phyloP scores from a whole-genome alignment of 1,139 yeast genomes.

The Sugiyamaella novakii region DNA sequence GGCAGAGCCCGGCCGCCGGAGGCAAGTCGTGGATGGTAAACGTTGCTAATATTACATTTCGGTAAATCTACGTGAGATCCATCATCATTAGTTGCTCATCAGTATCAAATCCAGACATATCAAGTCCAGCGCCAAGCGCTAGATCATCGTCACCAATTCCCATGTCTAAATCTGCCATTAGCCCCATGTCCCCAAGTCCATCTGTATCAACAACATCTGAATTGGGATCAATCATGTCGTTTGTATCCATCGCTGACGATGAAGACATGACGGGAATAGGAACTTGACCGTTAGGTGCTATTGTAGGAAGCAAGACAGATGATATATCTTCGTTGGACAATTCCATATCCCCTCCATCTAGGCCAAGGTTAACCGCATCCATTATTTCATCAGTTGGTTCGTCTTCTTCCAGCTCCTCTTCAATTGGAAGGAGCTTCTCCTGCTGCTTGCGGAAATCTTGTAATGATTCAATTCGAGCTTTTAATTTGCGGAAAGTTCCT shows the following conservation, averaged over 20 bases:
- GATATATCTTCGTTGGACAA: neutral
- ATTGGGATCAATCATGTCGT: conserved; percentile 4
- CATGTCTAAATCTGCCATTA: conserved; percentile 16
- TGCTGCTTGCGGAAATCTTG: conserved; percentile 9
- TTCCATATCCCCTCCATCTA: neutral
- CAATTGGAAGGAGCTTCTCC: neutral
- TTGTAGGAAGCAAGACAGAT: neutral
- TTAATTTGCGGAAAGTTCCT: conserved; percentile 13
- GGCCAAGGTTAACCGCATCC: neutral
- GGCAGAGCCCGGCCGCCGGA: conserved; percentile 18
- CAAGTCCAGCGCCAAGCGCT: conserved; percentile 14
- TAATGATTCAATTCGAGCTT: conserved; percentile 7
- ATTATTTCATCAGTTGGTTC: neutral
- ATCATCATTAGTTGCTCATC: conserved; percentile 24
- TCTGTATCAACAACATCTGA: conserved; percentile 2
- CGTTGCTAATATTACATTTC: neutral
- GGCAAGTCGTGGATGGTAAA: too few species aligned
- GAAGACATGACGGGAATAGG: neutral
- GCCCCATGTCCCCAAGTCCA: conserved; percentile 14
- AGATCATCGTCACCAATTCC: conserved; percentile 18
- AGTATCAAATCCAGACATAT: conserved; percentile 20
- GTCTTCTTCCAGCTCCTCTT: conserved; percentile 2
- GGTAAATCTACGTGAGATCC: conserved; percentile 18
- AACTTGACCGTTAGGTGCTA: neutral
- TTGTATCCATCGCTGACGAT: neutral